phyloP scores from a whole-genome alignment of 164 flowering plant genomes.

The Brasenia schreberi region DNA sequence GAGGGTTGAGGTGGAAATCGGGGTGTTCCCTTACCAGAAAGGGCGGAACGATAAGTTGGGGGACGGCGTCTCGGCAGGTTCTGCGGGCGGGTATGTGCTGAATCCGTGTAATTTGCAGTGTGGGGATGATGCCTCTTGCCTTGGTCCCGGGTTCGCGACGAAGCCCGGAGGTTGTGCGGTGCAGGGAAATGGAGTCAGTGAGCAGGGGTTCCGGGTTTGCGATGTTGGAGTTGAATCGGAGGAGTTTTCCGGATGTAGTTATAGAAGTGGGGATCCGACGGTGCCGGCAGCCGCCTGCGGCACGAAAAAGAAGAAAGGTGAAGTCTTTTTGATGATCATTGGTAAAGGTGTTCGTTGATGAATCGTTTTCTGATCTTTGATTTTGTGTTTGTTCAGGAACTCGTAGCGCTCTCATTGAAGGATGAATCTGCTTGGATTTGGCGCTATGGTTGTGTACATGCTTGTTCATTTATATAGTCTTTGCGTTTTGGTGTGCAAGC shows the following conservation, averaged over 20 bases:
- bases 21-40: conserved; percentile 83
- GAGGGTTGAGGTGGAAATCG: conserved; percentile 95
- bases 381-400: neutral
- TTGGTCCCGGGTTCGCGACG: conserved; percentile 32
- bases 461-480: neutral
- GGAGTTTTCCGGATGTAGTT: conserved; percentile 28
- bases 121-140: conserved; percentile 53
- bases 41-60: conserved; percentile 10
- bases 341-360: neutral
- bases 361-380: neutral
- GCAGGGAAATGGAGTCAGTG: conserved; percentile 14
- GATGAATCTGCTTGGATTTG: neutral
- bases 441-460: neutral
- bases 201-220: conserved; percentile 42
- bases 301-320: conserved; percentile 39
- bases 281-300: conserved; percentile 21
- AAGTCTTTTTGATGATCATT: conserved; percentile 3
- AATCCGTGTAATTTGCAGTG: conserved; percentile 63
- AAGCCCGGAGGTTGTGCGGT: conserved; percentile 17
- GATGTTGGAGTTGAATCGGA: conserved; percentile 26
- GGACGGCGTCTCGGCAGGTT: conserved; percentile 14
- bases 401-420: neutral
- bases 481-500: neutral
- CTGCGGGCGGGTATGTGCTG: conserved; percentile 30
- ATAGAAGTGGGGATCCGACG: conserved; percentile 14